phyloP scores from a whole-genome alignment of 2,329 filamentous ascomycete genomes.

The Simplicillium sp. region DNA sequence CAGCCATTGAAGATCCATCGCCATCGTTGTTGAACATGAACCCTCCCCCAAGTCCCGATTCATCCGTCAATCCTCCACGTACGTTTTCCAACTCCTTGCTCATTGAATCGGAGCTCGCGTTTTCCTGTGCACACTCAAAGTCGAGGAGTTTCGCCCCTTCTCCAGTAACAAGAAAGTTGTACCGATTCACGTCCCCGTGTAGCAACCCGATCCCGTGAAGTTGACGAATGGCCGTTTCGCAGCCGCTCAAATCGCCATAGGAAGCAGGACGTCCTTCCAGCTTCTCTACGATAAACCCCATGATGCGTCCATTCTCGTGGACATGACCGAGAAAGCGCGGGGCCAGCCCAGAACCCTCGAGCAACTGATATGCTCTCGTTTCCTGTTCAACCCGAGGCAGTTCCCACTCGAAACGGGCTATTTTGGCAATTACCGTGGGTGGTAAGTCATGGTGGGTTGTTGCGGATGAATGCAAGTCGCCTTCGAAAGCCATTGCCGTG shows the following conservation, averaged over 20 bases:
- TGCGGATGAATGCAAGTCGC: conserved; percentile 10
- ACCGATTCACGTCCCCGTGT: conserved; percentile 10
- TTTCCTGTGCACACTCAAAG: conserved; percentile 5
- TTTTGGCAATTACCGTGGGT: conserved; percentile 16
- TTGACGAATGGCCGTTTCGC: conserved; percentile 10
- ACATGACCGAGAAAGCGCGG: conserved; percentile 16
- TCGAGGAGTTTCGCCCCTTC: conserved; percentile 8
- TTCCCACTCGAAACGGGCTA: conserved; percentile 23
- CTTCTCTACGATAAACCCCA: conserved; percentile 15
- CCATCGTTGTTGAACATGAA: background rate
- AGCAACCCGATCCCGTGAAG: conserved; percentile 7
- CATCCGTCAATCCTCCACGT: conserved; percentile 15
- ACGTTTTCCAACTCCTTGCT: conserved; percentile 17
- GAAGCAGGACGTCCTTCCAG: conserved; percentile 9
- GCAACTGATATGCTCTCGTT: conserved; percentile 17
- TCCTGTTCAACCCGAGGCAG: conserved; percentile 21
- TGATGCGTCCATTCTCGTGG: conserved; percentile 10
- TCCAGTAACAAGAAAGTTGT: conserved; percentile 8
- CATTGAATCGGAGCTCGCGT: conserved; percentile 12
- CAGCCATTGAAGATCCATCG: no score
- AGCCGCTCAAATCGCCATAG: conserved; percentile 10
- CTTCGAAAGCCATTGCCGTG: conserved; percentile 15
- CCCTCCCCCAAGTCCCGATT: conserved; percentile 15
- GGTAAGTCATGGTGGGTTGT: conserved; percentile 2
- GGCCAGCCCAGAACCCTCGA: conserved; percentile 18